Conservation (phyloP, 1,284 basidiomycete species). For the Termitomyces sp. region DNA sequence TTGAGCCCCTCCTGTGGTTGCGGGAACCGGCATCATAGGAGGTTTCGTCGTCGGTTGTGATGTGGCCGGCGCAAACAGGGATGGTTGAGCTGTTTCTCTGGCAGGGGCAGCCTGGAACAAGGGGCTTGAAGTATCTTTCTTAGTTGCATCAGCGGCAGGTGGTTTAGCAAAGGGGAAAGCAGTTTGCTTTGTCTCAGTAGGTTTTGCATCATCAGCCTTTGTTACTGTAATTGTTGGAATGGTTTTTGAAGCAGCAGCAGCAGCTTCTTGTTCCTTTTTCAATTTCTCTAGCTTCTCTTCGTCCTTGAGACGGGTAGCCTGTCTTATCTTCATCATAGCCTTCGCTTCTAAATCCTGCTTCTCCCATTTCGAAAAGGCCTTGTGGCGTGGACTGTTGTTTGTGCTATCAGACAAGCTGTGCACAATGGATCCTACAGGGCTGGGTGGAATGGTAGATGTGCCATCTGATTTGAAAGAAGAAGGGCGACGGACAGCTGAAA, state of each 20-base stretch:
- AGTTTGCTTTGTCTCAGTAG: conserved; percentile 13
- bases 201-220: conserved; percentile 21
- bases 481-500: conserved; percentile 25
- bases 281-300: conserved; percentile 36
- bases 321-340: conserved; percentile 63
- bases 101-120: conserved; percentile 3
- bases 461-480: conserved; percentile 12
- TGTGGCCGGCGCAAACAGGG: conserved; percentile 4
- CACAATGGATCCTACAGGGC: conserved; percentile 25
- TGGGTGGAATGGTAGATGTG: conserved; percentile 5
- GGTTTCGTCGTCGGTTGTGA: conserved; percentile 10
- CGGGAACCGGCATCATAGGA: neutral
- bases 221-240: conserved; percentile 30
- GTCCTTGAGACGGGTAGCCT: conserved; percentile 43
- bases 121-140: conserved; percentile 9
- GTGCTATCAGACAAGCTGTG: conserved; percentile 42
- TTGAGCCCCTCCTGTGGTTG: neutral
- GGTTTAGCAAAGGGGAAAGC: conserved; percentile 13
- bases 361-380: conserved; percentile 72
- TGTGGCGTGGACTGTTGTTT: conserved; percentile 39
- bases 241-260: conserved; percentile 21
- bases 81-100: conserved; percentile 5
- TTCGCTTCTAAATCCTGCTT: conserved; percentile 76
- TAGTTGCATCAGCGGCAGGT: conserved; percentile 6
- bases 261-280: conserved; percentile 33